Conservation (phyloP, 1,139 yeast genomes). For the Candida neerlandica region DNA sequence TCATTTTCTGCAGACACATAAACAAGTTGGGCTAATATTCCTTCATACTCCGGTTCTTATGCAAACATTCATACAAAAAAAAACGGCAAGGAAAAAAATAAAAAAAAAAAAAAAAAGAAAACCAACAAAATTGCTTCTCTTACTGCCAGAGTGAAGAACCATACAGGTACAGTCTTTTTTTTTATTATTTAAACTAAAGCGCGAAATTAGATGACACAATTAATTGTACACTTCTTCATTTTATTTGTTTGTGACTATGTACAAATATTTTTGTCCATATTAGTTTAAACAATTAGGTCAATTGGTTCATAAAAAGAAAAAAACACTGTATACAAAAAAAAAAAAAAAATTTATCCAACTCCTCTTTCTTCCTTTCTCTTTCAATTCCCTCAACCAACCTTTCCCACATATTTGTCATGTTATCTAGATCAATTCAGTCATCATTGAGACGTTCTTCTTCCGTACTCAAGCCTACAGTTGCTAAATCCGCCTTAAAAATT, state of each 20-base stretch:
- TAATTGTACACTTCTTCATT: too few relatives aligned
- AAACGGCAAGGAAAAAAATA: neutral
- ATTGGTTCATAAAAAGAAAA: too few relatives aligned
- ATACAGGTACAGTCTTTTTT: too few relatives aligned
- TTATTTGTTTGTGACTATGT: too few relatives aligned
- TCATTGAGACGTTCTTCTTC: conserved; percentile 18
- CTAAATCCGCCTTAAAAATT: conserved; percentile 12
- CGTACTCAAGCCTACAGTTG: conserved; percentile 8
- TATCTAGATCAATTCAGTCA: conserved; percentile 20
- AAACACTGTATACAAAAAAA: conserved; percentile 1
- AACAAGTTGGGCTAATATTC: too few relatives aligned
- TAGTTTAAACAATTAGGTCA: too few relatives aligned
- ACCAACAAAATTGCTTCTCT: conserved; percentile 1
- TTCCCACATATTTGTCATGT: conserved; percentile 12
- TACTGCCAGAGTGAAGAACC: neutral
- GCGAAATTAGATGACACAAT: too few relatives aligned
- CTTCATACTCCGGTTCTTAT: too few relatives aligned
- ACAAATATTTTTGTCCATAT: too few relatives aligned
- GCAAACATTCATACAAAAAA: too few relatives aligned
- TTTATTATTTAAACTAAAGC: too few relatives aligned
- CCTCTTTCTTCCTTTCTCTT: neutral
- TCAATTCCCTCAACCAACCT: conserved; percentile 1
- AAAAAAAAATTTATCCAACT: conserved; percentile 1
- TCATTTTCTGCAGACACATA: too few relatives aligned
- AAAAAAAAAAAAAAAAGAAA: neutral